Base-by-base conservation (phyloP, 768 basidiomycete genomes). In the Mrakia gelida region DNA sequence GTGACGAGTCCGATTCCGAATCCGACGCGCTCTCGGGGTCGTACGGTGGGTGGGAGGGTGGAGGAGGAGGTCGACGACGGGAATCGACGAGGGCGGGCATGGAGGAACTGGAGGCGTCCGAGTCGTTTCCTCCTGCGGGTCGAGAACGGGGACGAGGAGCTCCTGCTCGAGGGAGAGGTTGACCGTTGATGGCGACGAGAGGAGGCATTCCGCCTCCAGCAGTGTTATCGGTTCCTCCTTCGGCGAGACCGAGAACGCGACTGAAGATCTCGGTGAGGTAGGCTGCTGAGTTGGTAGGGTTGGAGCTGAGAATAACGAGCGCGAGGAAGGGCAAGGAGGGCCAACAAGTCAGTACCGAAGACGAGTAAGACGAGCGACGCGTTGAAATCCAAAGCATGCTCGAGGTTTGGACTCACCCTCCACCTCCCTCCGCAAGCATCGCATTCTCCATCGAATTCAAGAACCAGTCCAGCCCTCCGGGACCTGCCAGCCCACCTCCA, bases 381-480 rank as follows among this genome's bases (percentile, higher is more conserved):
- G 38, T 38, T 38, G 38, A 38, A 38, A 3, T 38, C 38, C n/a
- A 8, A 38, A 38, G 38, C 38, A 38, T 3, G 38, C 38, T 38
- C 38, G 4, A 38, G 38, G 38, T 38, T 38, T 10, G 28, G n/a
- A 59, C 59, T 59, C 59, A 59, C 59, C n/a, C 59, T n/a, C 26
- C 38, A 38, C 38, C 59, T 59, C 59, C 59, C 26, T 59, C 59
- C 59, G 67, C 67, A 2, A 70, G 34, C 7, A 70, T 10, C 6
- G 26, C 67, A 23, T n/a, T 34, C 34, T 70, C 67, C 63, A 65
- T 65, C 63, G 63, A 65, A 32, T 65, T 65, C n/a, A 65, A 30
- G 63, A 65, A 65, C 63, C 63, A 65, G 32, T 65, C 63, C 63
- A 65, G 16, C 21, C 63, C 63, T 18, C 34, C 30, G 1, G 63